Evolutionary conservation across 2,329 filamentous ascomycete species (phyloP).

Genomic region (Zalaria sp.): DNA sequence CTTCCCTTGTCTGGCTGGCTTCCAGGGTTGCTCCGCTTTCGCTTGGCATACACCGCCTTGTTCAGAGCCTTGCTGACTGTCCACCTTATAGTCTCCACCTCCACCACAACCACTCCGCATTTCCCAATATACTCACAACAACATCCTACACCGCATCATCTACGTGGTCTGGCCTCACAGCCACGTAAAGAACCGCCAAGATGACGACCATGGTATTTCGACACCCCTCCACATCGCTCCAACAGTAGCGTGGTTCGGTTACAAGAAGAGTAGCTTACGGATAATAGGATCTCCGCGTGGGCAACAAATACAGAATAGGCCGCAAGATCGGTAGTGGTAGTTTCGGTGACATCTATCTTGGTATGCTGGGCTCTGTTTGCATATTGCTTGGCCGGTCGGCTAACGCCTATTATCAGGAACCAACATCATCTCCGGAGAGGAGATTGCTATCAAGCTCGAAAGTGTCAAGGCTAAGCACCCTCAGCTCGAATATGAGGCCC

Average conservation of each 20-base stretch:
- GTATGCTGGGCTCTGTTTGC: conserved; percentile 26
- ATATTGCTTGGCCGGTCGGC: conserved; percentile 2
- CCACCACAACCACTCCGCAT: background rate
- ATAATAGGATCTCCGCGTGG: conserved; percentile 83
- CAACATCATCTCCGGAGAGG: conserved; percentile 98
- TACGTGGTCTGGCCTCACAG: conserved; percentile 2
- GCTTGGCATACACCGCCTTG: conserved; percentile 1
- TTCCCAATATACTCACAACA: conserved; percentile 9
- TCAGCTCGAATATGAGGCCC: conserved; percentile 95
- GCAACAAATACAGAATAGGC: conserved; percentile 99
- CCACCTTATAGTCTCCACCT: conserved; percentile 3
- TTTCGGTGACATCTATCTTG: conserved; percentile 96
- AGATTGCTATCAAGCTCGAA: conserved; percentile 99
- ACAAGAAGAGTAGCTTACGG: conserved; percentile 16
- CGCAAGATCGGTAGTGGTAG: conserved; percentile 96
- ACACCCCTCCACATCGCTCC: conserved; percentile 13
- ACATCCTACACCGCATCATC: conserved; percentile 2
- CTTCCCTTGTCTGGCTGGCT: background rate
- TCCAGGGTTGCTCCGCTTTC: conserved; percentile 4
- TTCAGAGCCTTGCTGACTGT: conserved; percentile 4
- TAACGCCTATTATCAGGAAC: conserved; percentile 46
- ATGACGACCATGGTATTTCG: conserved; percentile 52
- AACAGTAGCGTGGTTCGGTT: conserved; percentile 15
- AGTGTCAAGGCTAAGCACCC: conserved; percentile 99
- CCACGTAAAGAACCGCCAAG: background rate